These are phyloP conservation scores for Paramecium tetraurelia DNA, from an alignment of 73 alveolate species.

Conservation along the genomic window DNA sequence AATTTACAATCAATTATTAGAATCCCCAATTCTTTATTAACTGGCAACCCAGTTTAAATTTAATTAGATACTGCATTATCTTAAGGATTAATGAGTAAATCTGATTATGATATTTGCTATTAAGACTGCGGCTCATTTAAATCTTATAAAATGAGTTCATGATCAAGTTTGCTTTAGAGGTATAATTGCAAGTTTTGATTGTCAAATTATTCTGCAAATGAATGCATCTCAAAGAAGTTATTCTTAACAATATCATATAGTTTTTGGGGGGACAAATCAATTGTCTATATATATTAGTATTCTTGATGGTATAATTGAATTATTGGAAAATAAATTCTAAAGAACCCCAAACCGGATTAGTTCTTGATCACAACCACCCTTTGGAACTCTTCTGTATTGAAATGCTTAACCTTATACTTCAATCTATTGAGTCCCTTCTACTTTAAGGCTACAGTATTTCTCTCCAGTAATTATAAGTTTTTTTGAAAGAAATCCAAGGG, in stretches of 20 bases:
- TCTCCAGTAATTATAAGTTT: neutral
- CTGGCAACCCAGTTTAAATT: neutral
- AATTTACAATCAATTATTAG: neutral
- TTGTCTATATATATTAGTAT: neutral
- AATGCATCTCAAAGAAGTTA: neutral
- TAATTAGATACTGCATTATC: neutral
- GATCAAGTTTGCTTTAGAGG: neutral
- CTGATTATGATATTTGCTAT: neutral
- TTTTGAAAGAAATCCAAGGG: neutral
- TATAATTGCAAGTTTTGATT: neutral
- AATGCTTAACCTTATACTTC: neutral
- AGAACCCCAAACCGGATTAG: neutral
- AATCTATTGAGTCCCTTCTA: constrained; percentile 2
- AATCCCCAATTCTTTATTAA: neutral
- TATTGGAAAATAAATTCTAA: neutral
- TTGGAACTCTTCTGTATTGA: neutral
- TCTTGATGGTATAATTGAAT: neutral
- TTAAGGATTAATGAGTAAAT: neutral
- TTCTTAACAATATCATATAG: neutral
- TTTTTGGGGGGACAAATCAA: neutral
- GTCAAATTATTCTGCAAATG: neutral
- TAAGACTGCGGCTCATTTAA: neutral
- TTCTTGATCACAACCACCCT: neutral
- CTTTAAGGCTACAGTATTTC: neutral
- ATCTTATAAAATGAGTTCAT: neutral